phyloP scores from a whole-genome alignment of 2,329 filamentous ascomycete species.

The Drechslera avenae region DNA sequence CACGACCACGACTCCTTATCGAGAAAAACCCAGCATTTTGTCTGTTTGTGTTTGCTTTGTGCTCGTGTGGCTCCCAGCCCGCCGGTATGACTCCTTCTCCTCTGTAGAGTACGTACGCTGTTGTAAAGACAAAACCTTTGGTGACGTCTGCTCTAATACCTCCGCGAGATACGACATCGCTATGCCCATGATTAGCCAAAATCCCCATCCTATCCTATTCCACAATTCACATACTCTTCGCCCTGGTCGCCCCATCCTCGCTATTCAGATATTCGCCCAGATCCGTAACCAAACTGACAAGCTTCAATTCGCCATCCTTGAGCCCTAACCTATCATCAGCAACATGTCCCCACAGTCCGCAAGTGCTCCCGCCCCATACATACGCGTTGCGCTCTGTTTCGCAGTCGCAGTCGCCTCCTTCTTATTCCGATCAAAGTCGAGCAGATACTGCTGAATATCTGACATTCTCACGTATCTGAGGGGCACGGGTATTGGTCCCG shows the following conservation, averaged over 20 bases:
- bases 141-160: conserved; percentile 56
- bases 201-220: conserved; percentile 4
- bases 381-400: conserved; percentile 50
- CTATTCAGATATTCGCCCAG: conserved; percentile 71
- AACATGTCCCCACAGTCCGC: conserved; percentile 17
- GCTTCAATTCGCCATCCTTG: conserved; percentile 63
- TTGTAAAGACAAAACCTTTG: conserved; percentile 63
- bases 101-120: conserved; percentile 52
- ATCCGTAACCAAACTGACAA: conserved; percentile 67
- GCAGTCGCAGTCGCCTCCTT: conserved; percentile 53
- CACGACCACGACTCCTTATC: neutral
- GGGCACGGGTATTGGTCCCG: neutral
- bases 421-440: conserved; percentile 57
- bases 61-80: too few relatives aligned
- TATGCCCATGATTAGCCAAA: conserved; percentile 24
- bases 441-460: conserved; percentile 58
- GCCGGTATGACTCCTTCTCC: too few relatives aligned
- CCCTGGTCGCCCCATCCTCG: conserved; percentile 64
- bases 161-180: conserved; percentile 59
- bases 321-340: conserved; percentile 54
- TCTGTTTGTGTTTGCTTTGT: neutral
- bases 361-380: conserved; percentile 15
- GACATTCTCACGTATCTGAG: conserved; percentile 50
- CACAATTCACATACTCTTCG: conserved; percentile 55
- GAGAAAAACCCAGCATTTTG: neutral